These are phyloP conservation scores for Hypoxylon sp. DNA, from an alignment of 2,329 filamentous ascomycete genomes.

Conservation along the genomic window DNA sequence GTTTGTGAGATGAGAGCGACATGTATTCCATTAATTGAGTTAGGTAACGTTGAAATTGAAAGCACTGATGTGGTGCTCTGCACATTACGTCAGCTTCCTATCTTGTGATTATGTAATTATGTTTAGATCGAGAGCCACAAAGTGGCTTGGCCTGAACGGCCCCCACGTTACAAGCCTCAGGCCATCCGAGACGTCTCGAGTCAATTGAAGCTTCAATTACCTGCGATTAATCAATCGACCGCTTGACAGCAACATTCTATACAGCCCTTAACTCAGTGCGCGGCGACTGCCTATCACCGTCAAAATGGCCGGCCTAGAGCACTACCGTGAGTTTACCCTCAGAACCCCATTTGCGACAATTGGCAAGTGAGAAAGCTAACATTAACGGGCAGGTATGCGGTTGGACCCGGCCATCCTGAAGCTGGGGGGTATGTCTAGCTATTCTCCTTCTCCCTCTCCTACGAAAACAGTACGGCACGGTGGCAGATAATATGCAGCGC, in stretches of 20 bases:
- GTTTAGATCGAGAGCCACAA: constrained; percentile 22
- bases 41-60: too few species aligned
- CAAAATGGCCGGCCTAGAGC: constrained; percentile 62
- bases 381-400: constrained; percentile 57
- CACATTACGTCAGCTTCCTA: constrained; percentile 3
- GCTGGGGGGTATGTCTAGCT: constrained; percentile 60
- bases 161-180: constrained; percentile 30
- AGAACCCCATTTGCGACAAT: constrained; percentile 25
- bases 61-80: too few species aligned
- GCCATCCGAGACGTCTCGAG: constrained; percentile 13
- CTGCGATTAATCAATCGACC: constrained; percentile 30
- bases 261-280: constrained; percentile 41
- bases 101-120: not conserved
- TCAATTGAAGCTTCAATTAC: constrained; percentile 41
- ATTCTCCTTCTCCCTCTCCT: not conserved
- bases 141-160: constrained; percentile 23
- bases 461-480: not conserved
- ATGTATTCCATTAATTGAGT: not conserved
- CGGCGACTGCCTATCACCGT: constrained; percentile 42
- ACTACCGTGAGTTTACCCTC: constrained; percentile 57
- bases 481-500: not conserved
- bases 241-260: constrained; percentile 28
- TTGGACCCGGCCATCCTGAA: constrained; percentile 65
- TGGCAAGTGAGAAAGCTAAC: constrained; percentile 50
- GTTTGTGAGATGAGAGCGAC: not conserved